Base-by-base conservation (phyloP, 257 asterid species). In the Solanum pinnatisectum region DNA sequence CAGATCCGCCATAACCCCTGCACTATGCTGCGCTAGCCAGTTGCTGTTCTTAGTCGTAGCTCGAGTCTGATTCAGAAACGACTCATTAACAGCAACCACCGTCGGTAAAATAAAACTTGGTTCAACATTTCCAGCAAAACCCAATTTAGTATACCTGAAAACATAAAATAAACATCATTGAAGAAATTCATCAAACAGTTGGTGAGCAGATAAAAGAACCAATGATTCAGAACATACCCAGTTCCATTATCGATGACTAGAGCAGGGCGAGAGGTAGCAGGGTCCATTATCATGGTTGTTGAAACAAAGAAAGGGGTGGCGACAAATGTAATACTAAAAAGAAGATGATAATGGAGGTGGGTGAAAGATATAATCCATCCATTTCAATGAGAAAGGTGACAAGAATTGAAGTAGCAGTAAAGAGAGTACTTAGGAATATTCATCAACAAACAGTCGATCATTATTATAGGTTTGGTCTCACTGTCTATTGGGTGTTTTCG, bases 91-190 rank as follows among this genome's bases (percentile, higher is more conserved):
- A 0, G 98, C 95, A 60, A 94, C 99, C 33, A 94, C 98, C 0
- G 99, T 96, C 20, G 99, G 99, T 71, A 92, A 82, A 83, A 90
- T 92, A 87, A 97, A 97, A 92, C 96, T 92, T 20, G 99, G 99
- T 87, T 97, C 99, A 49, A 95, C 99, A 90, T 97, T 97, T 89
- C 99, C 99, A 74, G 99, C 98, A 92, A 97, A 97, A n/a, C 99
- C 99, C 95, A 96, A 90, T 89, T 97, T 97, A 84, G 99, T 91
- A 89, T 92, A 97, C 96, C 99, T 97, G 86, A 87, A 9, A 37
- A 49, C 52, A 89, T 49, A 49, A 42, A 82, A 46, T 49, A 5
- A 49, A 79, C 32, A 25, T 44, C 85, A 77, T 60, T 77, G 86
- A 86, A 35, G 87, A 88, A 92, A 88, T 90, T 88, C 27, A 83